phyloP scores from a whole-genome alignment of 164 flowering plant species.

The Stephania cephalantha region DNA sequence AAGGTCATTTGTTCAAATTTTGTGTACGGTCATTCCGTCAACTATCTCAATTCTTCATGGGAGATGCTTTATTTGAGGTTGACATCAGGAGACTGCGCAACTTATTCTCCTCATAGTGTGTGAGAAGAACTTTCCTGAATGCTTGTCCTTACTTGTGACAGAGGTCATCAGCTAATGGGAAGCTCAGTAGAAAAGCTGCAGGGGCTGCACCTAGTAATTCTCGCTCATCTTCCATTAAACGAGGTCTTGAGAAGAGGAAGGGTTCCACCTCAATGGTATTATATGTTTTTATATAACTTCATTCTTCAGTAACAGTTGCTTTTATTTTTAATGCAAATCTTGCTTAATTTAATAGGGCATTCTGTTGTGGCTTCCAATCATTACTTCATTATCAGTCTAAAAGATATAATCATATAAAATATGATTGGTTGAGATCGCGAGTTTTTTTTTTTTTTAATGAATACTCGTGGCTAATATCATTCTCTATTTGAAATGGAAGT shows the following conservation, averaged over 20 bases:
- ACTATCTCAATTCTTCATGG: neutral
- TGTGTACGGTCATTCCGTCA: neutral
- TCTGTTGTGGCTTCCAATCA: no score
- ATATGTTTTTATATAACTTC: neutral
- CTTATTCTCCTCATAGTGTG: neutral
- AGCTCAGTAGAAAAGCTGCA: conserved; percentile 43
- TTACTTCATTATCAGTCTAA: no score
- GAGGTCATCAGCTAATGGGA: conserved; percentile 62
- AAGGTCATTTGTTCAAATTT: neutral
- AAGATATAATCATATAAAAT: no score
- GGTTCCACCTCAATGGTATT: conserved; percentile 55
- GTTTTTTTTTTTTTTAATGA: no score
- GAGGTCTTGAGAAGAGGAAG: conserved; percentile 63
- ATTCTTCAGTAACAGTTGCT: no score
- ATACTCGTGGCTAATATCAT: no score
- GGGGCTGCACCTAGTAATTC: conserved; percentile 41
- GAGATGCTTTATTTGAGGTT: neutral
- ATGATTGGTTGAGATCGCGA: no score
- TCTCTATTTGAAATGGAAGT: no score
- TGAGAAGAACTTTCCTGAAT: neutral
- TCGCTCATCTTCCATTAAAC: conserved; percentile 41
- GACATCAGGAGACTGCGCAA: neutral
- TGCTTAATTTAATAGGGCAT: no score
- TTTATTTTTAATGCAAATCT: no score
- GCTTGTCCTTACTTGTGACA: conserved; percentile 17